Conservation (phyloP, 2,329 filamentous ascomycete species). For the Colletotrichum tofieldiae region DNA sequence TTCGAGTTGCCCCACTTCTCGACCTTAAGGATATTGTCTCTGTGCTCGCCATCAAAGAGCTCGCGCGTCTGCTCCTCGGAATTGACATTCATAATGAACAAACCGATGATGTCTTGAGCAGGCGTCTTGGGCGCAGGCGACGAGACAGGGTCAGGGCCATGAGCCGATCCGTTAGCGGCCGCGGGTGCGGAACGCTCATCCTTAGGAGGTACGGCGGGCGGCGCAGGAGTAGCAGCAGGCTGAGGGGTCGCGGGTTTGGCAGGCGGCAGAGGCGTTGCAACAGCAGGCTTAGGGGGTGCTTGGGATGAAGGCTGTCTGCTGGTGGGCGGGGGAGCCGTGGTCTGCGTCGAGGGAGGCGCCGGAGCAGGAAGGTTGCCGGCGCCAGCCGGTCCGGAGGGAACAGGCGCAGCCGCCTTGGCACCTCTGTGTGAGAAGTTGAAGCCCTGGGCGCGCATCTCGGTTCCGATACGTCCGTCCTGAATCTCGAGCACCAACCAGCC, state of each 20-base stretch:
- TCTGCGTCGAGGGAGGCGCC: conserved; percentile 55
- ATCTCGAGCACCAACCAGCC: conserved; percentile 96
- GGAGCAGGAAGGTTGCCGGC: conserved; percentile 54
- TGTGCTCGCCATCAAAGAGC: conserved; percentile 87
- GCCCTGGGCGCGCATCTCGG: conserved; percentile 97
- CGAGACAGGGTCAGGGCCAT: conserved; percentile 67
- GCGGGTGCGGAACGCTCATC: conserved; percentile 67
- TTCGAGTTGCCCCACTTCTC: conserved; percentile 85
- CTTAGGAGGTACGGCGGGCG: conserved; percentile 67
- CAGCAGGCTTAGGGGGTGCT: conserved; percentile 60
- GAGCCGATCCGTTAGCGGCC: conserved; percentile 68
- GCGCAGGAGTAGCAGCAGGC: conserved; percentile 61
- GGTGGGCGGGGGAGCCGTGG: conserved; percentile 51
- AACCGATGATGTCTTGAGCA: conserved; percentile 80
- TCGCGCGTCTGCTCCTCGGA: conserved; percentile 87
- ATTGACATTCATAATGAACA: conserved; percentile 91
- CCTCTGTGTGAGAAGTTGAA: conserved; percentile 99
- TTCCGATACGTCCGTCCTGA: conserved; percentile 95
- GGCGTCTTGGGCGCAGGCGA: conserved; percentile 73
- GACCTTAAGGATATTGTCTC: conserved; percentile 82
- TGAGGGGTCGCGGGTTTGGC: conserved; percentile 64
- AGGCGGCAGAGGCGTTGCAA: conserved; percentile 54
- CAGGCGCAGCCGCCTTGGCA: conserved; percentile 74
- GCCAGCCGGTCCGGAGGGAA: conserved; percentile 55
- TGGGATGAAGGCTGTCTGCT: conserved; percentile 56